These are phyloP conservation scores for Pyrenophora seminiperda DNA, from an alignment of 2,329 filamentous ascomycete species.

Conservation along the genomic window DNA sequence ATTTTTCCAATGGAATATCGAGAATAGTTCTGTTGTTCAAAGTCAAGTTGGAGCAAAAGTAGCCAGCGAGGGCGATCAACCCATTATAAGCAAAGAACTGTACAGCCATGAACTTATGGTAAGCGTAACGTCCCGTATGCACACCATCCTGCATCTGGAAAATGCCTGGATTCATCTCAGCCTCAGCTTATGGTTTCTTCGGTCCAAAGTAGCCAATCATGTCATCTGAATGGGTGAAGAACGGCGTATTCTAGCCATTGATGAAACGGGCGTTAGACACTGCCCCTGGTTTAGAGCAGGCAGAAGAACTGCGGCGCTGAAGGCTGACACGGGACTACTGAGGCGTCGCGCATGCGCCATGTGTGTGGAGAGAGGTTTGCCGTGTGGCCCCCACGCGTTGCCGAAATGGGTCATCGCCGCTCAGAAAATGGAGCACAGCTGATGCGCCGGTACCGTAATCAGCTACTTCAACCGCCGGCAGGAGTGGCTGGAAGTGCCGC, in stretches of 20 bases:
- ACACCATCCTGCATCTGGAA: conserved; percentile 21
- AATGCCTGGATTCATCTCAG: conserved; percentile 31
- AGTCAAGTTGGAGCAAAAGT: background rate
- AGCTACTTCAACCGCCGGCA: background rate
- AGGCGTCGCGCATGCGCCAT: background rate
- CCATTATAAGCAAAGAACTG: conserved; percentile 7
- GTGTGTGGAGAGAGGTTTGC: conserved; percentile 7
- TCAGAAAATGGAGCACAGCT: conserved; percentile 5
- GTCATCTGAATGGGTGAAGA: background rate
- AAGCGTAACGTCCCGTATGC: conserved; percentile 17
- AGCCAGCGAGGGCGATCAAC: background rate
- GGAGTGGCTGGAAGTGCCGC: background rate
- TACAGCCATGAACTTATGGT: conserved; percentile 7
- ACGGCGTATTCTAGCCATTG: conserved; percentile 3
- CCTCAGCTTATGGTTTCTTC: conserved; percentile 14
- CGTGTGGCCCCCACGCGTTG: conserved; percentile 18
- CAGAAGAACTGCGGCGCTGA: background rate
- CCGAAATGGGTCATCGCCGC: conserved; percentile 8
- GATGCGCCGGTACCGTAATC: background rate
- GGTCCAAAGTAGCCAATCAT: conserved; percentile 15
- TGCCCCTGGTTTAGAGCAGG: conserved; percentile 4
- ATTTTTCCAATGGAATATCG: background rate
- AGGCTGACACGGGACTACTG: conserved; percentile 12
- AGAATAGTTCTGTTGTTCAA: background rate
- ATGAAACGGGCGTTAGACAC: conserved; percentile 1